Conservation (phyloP, 1,139 yeast genomes). For the Arxiozyma telluris region DNA sequence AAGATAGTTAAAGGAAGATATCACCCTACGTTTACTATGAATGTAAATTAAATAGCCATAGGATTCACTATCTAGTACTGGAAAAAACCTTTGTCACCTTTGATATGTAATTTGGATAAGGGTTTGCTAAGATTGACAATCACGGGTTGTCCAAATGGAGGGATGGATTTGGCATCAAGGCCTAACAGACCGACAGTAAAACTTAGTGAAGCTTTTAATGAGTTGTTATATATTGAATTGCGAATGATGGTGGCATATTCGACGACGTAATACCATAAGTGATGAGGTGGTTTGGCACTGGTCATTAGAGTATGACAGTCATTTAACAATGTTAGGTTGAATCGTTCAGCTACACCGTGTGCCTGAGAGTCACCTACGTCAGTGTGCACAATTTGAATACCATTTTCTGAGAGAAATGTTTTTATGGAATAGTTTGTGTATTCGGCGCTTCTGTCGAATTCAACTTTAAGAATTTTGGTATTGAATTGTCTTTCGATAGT, state of each 20-base stretch:
- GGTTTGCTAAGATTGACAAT: too few relatives aligned
- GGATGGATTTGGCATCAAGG: too few relatives aligned
- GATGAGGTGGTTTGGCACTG: slow-evolving; percentile 3
- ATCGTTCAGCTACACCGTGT: slow-evolving; percentile 11
- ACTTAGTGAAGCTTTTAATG: slow-evolving; percentile 4
- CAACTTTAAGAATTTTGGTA: slow-evolving; percentile 3
- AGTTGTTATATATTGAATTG: slow-evolving; percentile 5
- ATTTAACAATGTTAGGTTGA: slow-evolving; percentile 8
- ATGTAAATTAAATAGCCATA: slow-evolving; percentile 1
- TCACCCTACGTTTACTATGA: not conserved
- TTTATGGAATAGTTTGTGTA: slow-evolving; percentile 6
- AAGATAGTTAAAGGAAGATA: not conserved
- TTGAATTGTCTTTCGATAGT: slow-evolving; percentile 2
- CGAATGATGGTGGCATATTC: slow-evolving; percentile 6
- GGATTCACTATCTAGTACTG: slow-evolving; percentile 3
- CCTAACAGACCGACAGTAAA: slow-evolving; percentile 7
- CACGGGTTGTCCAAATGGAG: too few relatives aligned
- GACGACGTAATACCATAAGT: slow-evolving; percentile 9
- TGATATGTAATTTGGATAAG: slow-evolving; percentile 3
- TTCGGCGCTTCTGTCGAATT: slow-evolving; percentile 10
- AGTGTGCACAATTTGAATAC: slow-evolving; percentile 7
- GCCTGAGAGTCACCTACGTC: slow-evolving; percentile 8
- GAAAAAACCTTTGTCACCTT: slow-evolving; percentile 4
- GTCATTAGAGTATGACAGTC: slow-evolving; percentile 9
- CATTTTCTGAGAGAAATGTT: slow-evolving; percentile 3